Evolutionary conservation across 306 rosid species (phyloP).

Genomic region (Dalbergia oliveri): DNA sequence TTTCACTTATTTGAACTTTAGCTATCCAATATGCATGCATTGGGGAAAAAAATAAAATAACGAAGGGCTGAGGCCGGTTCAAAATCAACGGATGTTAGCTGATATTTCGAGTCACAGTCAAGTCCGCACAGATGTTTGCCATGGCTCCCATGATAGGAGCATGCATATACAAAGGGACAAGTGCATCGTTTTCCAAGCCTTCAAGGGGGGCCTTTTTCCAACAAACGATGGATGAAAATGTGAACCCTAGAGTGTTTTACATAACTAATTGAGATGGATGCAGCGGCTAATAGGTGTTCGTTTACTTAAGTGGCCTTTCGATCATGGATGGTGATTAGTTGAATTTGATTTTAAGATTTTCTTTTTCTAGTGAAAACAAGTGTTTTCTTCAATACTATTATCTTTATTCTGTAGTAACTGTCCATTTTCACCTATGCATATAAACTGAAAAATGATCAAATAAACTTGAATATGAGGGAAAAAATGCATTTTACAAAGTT

Average conservation of each 20-base stretch:
- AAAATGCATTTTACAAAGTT: no score
- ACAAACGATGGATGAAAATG: conserved; percentile 35
- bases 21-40: background rate
- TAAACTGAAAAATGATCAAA: no score
- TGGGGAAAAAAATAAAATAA: background rate
- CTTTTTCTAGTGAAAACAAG: no score
- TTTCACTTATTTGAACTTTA: background rate
- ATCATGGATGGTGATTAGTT: no score
- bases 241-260: background rate
- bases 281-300: no score
- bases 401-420: no score
- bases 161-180: background rate
- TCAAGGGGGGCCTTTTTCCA: conserved; percentile 36
- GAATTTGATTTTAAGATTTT: no score
- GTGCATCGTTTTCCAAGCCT: conserved; percentile 35
- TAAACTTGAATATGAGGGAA: no score
- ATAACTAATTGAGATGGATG: conserved; percentile 1
- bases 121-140: conserved; percentile 41
- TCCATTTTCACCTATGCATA: no score
- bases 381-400: no score
- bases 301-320: no score
- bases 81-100: background rate
- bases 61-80: background rate
- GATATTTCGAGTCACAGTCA: conserved; percentile 43
- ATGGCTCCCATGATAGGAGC: conserved; percentile 16